Percentiles rank a stretch among this genome's conserved stretches.
These are phyloP conservation scores for Cinnamomum micranthum DNA, from an alignment of 164 flowering plant genomes.

Conservation along the genomic window DNA sequence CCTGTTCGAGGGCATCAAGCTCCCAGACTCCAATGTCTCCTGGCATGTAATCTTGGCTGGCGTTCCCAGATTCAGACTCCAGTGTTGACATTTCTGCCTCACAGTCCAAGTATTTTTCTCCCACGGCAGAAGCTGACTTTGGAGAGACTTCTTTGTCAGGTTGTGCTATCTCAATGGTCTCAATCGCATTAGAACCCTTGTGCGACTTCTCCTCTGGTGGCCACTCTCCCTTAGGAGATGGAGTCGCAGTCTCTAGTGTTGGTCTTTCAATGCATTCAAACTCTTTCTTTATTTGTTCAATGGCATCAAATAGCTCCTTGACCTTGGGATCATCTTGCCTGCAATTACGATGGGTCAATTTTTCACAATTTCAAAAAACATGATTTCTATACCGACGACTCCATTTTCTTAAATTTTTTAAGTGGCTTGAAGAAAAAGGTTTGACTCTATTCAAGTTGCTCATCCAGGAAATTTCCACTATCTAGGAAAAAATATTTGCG, in stretches of 20 bases:
- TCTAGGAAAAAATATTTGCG: neutral
- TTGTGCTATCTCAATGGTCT: slow-evolving; percentile 6
- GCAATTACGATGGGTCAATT: slow-evolving; percentile 16
- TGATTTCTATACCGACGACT: neutral
- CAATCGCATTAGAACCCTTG: slow-evolving; percentile 17
- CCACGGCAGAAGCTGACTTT: slow-evolving; percentile 14
- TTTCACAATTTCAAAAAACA: neutral
- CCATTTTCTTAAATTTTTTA: neutral
- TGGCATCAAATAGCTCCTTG: slow-evolving; percentile 62
- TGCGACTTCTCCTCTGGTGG: slow-evolving; percentile 26
- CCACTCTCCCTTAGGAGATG: slow-evolving; percentile 31
- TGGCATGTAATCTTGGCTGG: slow-evolving; percentile 53
- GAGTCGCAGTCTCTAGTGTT: slow-evolving; percentile 57
- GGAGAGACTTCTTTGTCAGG: slow-evolving; percentile 6
- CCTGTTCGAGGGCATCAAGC: slow-evolving; percentile 92
- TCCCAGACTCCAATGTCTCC: slow-evolving; percentile 94
- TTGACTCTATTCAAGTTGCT: neutral
- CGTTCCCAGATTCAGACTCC: slow-evolving; percentile 88
- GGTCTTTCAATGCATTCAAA: slow-evolving; percentile 90
- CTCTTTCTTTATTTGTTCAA: slow-evolving; percentile 60
- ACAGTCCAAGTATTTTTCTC: slow-evolving; percentile 50
- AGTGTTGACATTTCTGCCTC: slow-evolving; percentile 84
- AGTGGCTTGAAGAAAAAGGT: neutral
- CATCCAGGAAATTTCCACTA: no score
- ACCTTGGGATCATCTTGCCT: slow-evolving; percentile 73